Evolutionary conservation across 179 eudicot genomes (phyloP), one percentile per base, ranked within the genome.

Genomic region (Spergularia azorica): DNA sequence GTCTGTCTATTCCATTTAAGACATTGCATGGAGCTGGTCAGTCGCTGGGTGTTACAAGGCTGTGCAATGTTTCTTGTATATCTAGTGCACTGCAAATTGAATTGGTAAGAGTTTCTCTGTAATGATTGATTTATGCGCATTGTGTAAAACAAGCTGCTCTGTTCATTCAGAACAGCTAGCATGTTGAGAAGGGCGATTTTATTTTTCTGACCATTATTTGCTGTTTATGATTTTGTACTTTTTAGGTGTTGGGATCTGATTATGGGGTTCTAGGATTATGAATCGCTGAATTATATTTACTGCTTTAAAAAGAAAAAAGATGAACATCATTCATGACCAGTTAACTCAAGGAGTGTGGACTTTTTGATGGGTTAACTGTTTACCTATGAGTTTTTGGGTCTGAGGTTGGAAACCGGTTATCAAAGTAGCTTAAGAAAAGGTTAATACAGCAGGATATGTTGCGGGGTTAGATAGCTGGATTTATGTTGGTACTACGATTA

Each of bases 51-150:
- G 90, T 90, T 79, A 82, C 90, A 50, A 78, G 86, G 43, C 85
- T 91, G 39, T 93, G 98, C 81, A 90, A 94, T 69, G 82, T 87
- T 77, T 80, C 89, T 41, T 89, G 86, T 63, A 66, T 84, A 77
- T 93, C 95, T 41, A 81, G 90, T n/a, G 75, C 89, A 16, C 79
- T 93, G 82, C 92, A 93, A 80, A 87, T 93, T 63, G 97, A 91
- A 81, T 62, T 90, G 93, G 98, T 93, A 73, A 88, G 92, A 17
- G 68, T 58, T 36, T 78, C 57, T 71, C 39, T 55, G 59, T 63
- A 13, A 20, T 69, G 51, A 38, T 72, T 2, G 13, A 46, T 39
- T 69, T 13, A 0, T 61, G 51, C 55, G 13, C 36, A 51, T 41
- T 9, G 41, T 6, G 16, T 5, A 66, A 67, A 43, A 8, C 55